Percentiles rank a stretch among this genome's conserved stretches.
Conservation (phyloP, 257 asterid species). For the Primulina eburnea region DNA sequence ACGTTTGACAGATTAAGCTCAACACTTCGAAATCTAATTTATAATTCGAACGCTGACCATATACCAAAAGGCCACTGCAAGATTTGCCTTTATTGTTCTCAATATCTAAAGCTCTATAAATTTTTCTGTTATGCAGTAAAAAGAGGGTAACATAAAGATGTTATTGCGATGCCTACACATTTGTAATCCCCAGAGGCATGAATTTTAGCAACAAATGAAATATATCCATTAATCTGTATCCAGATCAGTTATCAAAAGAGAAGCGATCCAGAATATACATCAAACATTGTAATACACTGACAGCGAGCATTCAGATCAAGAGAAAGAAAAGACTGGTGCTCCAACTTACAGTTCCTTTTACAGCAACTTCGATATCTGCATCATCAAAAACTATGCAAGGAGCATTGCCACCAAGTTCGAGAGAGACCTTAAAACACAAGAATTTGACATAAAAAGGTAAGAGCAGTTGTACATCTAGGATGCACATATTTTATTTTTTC, state of each 20-base stretch:
- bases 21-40: too few species aligned
- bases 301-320: slow-evolving; percentile 3
- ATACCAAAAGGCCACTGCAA: too few species aligned
- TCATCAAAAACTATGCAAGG: slow-evolving; percentile 96
- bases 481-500: slow-evolving; percentile 23
- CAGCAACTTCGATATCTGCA: slow-evolving; percentile 93
- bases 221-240: slow-evolving; percentile 14
- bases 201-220: slow-evolving; percentile 4
- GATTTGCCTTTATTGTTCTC: neutral
- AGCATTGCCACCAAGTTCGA: slow-evolving; percentile 99
- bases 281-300: slow-evolving; percentile 10
- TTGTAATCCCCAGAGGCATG: neutral
- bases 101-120: neutral
- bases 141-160: neutral
- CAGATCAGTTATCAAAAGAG: slow-evolving; percentile 15
- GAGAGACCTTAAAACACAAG: slow-evolving; percentile 61
- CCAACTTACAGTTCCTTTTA: slow-evolving; percentile 84
- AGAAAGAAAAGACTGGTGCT: slow-evolving; percentile 21
- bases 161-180: neutral
- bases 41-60: too few species aligned
- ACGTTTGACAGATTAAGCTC: too few species aligned
- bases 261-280: slow-evolving; percentile 15
- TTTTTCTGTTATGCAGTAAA: neutral
- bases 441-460: slow-evolving; percentile 17
- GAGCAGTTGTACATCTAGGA: slow-evolving; percentile 22